Evolutionary conservation across 768 basidiomycete species (phyloP).

Genomic region (Melanogaster broomeanus): DNA sequence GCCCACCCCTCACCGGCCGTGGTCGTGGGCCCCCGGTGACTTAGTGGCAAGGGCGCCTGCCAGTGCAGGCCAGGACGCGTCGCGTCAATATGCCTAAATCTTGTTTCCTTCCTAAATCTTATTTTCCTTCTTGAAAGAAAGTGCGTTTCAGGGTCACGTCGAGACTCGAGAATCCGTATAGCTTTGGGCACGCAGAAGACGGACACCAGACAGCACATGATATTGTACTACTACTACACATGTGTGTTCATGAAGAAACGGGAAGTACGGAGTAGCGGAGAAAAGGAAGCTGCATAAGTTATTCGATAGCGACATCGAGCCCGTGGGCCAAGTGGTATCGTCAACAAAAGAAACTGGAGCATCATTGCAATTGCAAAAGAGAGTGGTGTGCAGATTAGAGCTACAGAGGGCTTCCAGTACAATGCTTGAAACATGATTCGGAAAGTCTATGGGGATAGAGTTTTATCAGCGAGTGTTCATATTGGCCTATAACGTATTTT

Average conservation of each 20-base stretch:
- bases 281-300: conserved; percentile 24
- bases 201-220: conserved; percentile 9
- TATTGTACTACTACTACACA: conserved; percentile 32
- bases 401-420: conserved; percentile 26
- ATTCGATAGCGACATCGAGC: conserved; percentile 7
- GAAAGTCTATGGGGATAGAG: conserved; percentile 23
- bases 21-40: neutral
- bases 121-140: neutral
- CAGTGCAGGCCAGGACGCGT: neutral
- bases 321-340: neutral
- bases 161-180: neutral
- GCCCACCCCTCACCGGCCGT: neutral
- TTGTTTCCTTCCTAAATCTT: no score
- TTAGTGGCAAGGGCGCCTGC: no score
- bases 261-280: conserved; percentile 1
- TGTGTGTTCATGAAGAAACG: conserved; percentile 15
- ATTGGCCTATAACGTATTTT: conserved; percentile 8
- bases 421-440: conserved; percentile 13
- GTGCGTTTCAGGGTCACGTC: no score
- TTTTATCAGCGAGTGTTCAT: conserved; percentile 11
- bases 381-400: conserved; percentile 27
- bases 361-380: conserved; percentile 8
- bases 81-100: neutral
- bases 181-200: neutral
- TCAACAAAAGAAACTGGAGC: neutral